These are phyloP conservation scores for Nicotiana paniculata DNA, from an alignment of 257 asterid species.

Conservation along the genomic window DNA sequence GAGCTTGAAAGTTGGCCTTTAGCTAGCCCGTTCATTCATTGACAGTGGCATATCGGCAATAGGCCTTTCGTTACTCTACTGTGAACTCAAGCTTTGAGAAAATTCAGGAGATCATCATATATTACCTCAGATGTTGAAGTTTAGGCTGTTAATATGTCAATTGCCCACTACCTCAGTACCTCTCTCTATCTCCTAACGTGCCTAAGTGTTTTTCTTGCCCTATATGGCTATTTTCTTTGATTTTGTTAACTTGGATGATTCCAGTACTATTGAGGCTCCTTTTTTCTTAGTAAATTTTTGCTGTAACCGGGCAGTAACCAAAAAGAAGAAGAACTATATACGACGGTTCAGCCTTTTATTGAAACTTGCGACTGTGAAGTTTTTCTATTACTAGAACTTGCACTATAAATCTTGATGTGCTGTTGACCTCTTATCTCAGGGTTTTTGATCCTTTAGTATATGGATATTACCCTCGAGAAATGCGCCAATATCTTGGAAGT, in stretches of 20 bases:
- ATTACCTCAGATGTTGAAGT: not conserved
- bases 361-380: not conserved
- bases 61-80: not conserved
- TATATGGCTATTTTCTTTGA: not conserved
- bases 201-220: not conserved
- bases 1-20: not conserved
- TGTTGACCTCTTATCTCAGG: constrained; percentile 26
- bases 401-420: not conserved
- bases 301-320: not conserved
- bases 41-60: not conserved
- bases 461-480: constrained; percentile 79
- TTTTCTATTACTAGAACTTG: constrained; percentile 3
- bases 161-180: not conserved
- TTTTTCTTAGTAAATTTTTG: not conserved
- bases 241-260: not conserved
- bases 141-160: not conserved
- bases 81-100: not conserved
- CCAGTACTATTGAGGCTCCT: not conserved
- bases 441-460: constrained; percentile 51
- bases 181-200: not conserved
- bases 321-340: not conserved
- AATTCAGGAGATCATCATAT: not conserved
- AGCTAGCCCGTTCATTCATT: not conserved
- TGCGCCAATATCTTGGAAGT: constrained; percentile 52
- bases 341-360: not conserved